Percentiles rank a stretch among this genome's conserved stretches.
Conservation (phyloP, 305 asterid genomes). For the Fraxinus platypoda region DNA sequence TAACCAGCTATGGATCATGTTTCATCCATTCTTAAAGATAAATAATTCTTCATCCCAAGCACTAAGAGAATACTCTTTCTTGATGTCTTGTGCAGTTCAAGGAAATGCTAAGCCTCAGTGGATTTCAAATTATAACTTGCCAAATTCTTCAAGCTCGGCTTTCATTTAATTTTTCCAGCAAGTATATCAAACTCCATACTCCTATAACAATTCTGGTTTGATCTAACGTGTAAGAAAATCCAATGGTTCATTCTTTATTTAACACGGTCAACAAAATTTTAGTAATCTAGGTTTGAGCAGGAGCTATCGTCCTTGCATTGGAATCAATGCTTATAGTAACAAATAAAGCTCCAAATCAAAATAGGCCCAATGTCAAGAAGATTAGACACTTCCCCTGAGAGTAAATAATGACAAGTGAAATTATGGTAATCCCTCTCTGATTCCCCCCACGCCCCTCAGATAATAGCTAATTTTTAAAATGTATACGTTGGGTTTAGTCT, state of each 20-base stretch:
- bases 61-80: not conserved
- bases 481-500: not conserved
- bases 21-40: not conserved
- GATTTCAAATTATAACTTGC: not conserved
- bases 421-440: not conserved
- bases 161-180: not conserved
- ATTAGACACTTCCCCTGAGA: not conserved
- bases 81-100: not conserved
- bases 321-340: not conserved
- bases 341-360: not conserved
- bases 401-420: not conserved
- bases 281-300: not conserved
- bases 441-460: not conserved
- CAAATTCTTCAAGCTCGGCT: not conserved
- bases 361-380: not conserved
- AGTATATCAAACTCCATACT: not conserved
- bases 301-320: not conserved
- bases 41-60: not conserved
- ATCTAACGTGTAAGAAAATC: not conserved
- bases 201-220: not conserved
- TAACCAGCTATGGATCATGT: not conserved
- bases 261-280: not conserved
- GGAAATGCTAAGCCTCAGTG: not conserved
- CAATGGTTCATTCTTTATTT: not conserved
- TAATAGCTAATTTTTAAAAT: not conserved